Conservation (phyloP, 148 eudicot genomes). For the Vaccinium vitisidaea region DNA sequence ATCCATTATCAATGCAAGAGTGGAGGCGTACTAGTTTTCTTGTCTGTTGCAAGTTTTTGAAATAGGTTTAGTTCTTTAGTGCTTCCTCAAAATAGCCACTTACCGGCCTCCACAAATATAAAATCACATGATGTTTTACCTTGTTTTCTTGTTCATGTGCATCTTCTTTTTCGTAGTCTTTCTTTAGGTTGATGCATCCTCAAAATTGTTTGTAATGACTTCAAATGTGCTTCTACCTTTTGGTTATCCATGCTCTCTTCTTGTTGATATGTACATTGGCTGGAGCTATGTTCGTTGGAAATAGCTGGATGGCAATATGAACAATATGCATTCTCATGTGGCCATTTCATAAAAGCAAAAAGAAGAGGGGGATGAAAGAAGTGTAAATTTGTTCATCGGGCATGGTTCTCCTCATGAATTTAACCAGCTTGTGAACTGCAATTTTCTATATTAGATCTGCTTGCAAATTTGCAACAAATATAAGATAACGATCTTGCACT, state of each 20-base stretch:
- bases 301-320: not conserved
- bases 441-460: no score
- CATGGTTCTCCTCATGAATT: no score
- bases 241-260: not conserved
- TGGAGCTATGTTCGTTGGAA: not conserved
- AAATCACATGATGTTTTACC: not conserved
- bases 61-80: slow-evolving; percentile 7
- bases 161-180: not conserved
- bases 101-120: not conserved
- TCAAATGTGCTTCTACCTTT: not conserved
- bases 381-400: no score
- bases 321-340: not conserved
- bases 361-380: not conserved
- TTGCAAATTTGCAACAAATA: no score
- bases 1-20: not conserved
- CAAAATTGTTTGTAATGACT: not conserved
- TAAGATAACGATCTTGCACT: not conserved
- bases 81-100: not conserved
- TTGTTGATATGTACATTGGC: not conserved
- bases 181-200: slow-evolving; percentile 1
- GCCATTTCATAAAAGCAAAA: not conserved
- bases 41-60: not conserved
- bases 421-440: no score
- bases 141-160: not conserved
- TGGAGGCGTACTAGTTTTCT: not conserved